Percentiles rank a stretch among this genome's conserved stretches.
Conservation (phyloP, 192 early-diverging fungal species). For the Coemansia sp. region DNA sequence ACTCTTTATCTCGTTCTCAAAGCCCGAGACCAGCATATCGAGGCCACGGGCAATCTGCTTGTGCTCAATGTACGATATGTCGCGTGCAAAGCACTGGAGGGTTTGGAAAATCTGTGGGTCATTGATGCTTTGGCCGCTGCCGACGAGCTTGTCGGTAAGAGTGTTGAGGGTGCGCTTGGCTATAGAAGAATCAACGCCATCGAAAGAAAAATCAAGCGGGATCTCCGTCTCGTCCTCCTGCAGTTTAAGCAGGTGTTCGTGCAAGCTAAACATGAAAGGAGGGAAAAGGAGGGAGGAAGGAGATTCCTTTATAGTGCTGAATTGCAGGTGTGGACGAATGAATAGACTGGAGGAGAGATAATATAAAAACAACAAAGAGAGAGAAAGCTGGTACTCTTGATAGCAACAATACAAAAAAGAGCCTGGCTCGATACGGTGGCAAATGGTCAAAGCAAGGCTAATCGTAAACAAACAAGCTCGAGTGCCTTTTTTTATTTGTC, state of each 20-base stretch:
- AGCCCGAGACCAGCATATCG: slow-evolving; percentile 69
- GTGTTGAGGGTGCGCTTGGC: slow-evolving; percentile 52
- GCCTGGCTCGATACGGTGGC: no score
- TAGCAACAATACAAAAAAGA: background rate
- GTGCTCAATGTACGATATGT: slow-evolving; percentile 42
- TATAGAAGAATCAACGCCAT: slow-evolving; percentile 28
- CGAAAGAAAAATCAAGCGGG: slow-evolving; percentile 36
- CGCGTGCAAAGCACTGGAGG: slow-evolving; percentile 45
- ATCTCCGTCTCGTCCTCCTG: slow-evolving; percentile 54
- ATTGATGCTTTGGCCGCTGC: slow-evolving; percentile 35
- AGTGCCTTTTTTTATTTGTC: background rate
- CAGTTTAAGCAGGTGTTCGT: slow-evolving; percentile 58
- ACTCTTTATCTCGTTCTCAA: slow-evolving; percentile 60
- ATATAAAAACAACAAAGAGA: background rate
- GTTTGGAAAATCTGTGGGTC: slow-evolving; percentile 19
- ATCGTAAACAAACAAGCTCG: no score
- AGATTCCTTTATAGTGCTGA: background rate
- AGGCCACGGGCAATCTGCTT: slow-evolving; percentile 56
- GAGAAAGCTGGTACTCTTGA: background rate
- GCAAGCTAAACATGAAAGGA: slow-evolving; percentile 48
- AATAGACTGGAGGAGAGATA: background rate
- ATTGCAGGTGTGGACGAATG: background rate
- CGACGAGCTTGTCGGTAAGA: slow-evolving; percentile 50
- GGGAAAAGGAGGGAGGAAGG: background rate
- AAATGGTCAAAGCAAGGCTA: no score